Evolutionary conservation across 2,329 filamentous ascomycete species (phyloP).

Genomic region (Zopfia rhizophila): DNA sequence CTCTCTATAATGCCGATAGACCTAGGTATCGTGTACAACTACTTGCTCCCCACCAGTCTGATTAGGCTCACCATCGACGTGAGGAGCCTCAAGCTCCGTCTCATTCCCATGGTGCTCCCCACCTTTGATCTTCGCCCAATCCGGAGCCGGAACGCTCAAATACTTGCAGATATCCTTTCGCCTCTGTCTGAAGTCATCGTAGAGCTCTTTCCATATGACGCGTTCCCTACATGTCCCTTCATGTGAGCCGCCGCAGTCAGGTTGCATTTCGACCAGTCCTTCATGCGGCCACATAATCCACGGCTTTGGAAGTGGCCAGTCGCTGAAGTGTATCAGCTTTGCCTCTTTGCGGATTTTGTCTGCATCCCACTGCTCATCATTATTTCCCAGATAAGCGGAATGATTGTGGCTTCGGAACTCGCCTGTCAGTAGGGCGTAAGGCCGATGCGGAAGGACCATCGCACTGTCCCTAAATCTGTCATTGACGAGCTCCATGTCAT

Average conservation of each 20-base stretch:
- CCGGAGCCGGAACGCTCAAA: constrained; percentile 51
- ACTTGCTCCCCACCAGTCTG: neutral
- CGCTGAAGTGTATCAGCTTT: constrained; percentile 76
- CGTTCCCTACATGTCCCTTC: constrained; percentile 50
- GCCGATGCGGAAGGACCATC: constrained; percentile 71
- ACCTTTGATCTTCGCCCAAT: constrained; percentile 46
- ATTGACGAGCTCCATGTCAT: constrained; percentile 76
- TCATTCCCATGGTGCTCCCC: constrained; percentile 25
- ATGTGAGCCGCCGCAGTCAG: constrained; percentile 52
- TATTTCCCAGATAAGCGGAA: constrained; percentile 62
- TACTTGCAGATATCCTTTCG: constrained; percentile 54
- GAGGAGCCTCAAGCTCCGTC: constrained; percentile 36
- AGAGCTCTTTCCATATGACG: constrained; percentile 57
- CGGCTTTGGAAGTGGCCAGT: constrained; percentile 76
- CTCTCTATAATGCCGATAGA: constrained; percentile 1
- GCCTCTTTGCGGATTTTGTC: constrained; percentile 66
- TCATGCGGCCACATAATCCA: constrained; percentile 63
- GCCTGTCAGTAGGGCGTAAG: constrained; percentile 69
- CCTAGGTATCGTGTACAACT: constrained; percentile 1
- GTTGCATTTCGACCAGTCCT: constrained; percentile 56
- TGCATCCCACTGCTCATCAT: constrained; percentile 68
- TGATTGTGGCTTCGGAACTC: constrained; percentile 70
- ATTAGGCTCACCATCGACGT: constrained; percentile 15
- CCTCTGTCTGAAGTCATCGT: constrained; percentile 56
- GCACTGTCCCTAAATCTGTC: constrained; percentile 68